Conservation (phyloP, 768 basidiomycete species). For the Tricholoma bakamatsutake region DNA sequence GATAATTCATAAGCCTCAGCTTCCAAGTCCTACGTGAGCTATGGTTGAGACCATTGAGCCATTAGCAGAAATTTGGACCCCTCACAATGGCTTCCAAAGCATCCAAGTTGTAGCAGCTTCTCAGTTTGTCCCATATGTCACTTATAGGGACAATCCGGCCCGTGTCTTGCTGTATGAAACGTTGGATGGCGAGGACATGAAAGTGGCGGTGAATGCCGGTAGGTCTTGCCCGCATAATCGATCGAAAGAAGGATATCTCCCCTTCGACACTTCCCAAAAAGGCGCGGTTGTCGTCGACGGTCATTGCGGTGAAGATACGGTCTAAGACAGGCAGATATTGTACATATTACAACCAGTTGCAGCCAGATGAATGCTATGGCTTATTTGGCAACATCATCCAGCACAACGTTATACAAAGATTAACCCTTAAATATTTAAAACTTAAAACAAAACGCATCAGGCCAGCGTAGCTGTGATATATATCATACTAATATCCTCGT, state of each 20-base stretch:
- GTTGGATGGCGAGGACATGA: slow-evolving; percentile 71
- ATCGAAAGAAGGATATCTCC: slow-evolving; percentile 81
- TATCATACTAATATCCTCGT: neutral
- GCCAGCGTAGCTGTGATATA: neutral
- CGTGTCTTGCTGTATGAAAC: slow-evolving; percentile 66
- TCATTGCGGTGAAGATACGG: slow-evolving; percentile 9
- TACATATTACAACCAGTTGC: neutral
- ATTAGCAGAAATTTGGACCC: slow-evolving; percentile 8
- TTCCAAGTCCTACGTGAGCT: slow-evolving; percentile 33
- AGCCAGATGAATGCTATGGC: neutral
- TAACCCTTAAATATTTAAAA: too few species aligned
- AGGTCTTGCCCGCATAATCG: slow-evolving; percentile 75
- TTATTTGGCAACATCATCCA: neutral
- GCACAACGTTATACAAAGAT: neutral
- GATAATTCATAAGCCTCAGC: slow-evolving; percentile 38
- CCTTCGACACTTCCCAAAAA: slow-evolving; percentile 74
- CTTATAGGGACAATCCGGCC: slow-evolving; percentile 52
- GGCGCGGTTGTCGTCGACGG: slow-evolving; percentile 15
- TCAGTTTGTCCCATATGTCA: slow-evolving; percentile 72
- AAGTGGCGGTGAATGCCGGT: slow-evolving; percentile 82
- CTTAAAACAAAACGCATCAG: too few species aligned
- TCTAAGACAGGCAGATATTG: slow-evolving; percentile 3
- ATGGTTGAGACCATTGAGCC: slow-evolving; percentile 12
- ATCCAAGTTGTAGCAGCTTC: slow-evolving; percentile 68
- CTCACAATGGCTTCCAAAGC: slow-evolving; percentile 66